Conservation (phyloP, 106 monocot genomes). For the Xerophyta viscosa region DNA sequence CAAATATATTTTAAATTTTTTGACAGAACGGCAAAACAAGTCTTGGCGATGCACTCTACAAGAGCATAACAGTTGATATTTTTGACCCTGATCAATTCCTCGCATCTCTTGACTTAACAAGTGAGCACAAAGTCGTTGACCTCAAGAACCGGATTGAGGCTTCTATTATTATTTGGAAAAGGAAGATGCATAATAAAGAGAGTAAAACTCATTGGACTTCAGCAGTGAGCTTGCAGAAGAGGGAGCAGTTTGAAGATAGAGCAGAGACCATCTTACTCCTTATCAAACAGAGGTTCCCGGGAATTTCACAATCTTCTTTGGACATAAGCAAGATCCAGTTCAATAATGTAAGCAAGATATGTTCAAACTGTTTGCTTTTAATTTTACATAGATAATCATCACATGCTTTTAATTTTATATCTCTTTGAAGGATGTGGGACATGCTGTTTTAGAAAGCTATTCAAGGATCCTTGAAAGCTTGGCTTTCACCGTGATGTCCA, state of each 20-base stretch:
- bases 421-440: conserved; percentile 96
- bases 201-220: conserved; percentile 79
- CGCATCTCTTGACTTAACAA: conserved; percentile 48
- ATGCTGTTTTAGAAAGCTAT: conserved; percentile 84
- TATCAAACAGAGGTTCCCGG: conserved; percentile 77
- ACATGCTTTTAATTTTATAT: too few relatives aligned
- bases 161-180: conserved; percentile 82
- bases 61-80: conserved; percentile 41
- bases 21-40: conserved; percentile 52
- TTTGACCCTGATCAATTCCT: conserved; percentile 68
- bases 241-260: conserved; percentile 92
- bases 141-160: conserved; percentile 84
- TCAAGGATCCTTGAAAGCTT: conserved; percentile 78
- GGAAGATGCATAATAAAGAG: conserved; percentile 89
- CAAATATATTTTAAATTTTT: background rate
- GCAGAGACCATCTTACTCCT: conserved; percentile 81
- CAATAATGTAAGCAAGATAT: conserved; percentile 45
- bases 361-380: too few relatives aligned
- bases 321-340: conserved; percentile 86
- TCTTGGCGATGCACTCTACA: conserved; percentile 56
- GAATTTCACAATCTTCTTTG: conserved; percentile 71
- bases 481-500: conserved; percentile 83
- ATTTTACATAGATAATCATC: too few relatives aligned
- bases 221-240: conserved; percentile 73
- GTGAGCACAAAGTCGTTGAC: conserved; percentile 74